Evolutionary conservation across 495 filamentous ascomycete species (phyloP).

Genomic region (Daldinia loculata): DNA sequence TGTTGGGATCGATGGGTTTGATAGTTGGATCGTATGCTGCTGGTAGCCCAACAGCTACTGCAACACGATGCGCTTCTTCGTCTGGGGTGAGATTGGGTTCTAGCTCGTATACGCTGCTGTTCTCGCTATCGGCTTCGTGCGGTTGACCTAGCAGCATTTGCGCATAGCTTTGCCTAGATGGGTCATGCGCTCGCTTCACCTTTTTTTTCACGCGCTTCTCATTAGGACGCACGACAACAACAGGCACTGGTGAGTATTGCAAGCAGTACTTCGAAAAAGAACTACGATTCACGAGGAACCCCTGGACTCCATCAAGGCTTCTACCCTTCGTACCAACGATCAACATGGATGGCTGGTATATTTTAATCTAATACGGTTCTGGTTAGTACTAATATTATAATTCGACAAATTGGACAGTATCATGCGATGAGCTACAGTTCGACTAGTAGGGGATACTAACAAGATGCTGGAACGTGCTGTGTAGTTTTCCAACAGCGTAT

Average conservation of each 20-base stretch:
- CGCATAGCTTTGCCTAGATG: constrained; percentile 78
- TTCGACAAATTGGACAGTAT: not conserved
- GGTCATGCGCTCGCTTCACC: constrained; percentile 82
- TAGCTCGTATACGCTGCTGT: constrained; percentile 57
- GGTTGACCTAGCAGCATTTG: constrained; percentile 77
- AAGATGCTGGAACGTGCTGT: constrained; percentile 92
- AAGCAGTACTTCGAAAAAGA: constrained; percentile 97
- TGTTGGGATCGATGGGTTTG: constrained; percentile 57
- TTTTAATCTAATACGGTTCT: constrained; percentile 71
- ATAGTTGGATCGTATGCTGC: constrained; percentile 64
- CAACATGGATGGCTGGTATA: constrained; percentile 95
- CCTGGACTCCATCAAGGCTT: constrained; percentile 86
- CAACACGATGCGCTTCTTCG: constrained; percentile 76
- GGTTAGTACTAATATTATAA: constrained; percentile 3
- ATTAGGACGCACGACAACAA: constrained; percentile 91
- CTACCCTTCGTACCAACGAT: constrained; percentile 92
- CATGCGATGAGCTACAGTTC: not conserved
- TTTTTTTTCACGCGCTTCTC: constrained; percentile 94
- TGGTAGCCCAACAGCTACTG: constrained; percentile 73
- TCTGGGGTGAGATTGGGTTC: constrained; percentile 58
- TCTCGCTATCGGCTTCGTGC: constrained; percentile 63
- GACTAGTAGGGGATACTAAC: constrained; percentile 58
- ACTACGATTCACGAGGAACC: constrained; percentile 79
- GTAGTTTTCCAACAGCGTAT: constrained; percentile 89
- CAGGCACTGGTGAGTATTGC: constrained; percentile 95